Evolutionary conservation across 2,329 filamentous ascomycete genomes (phyloP), one percentile per base, ranked within the genome.

Genomic region (Biscogniauxia mediterranea): DNA sequence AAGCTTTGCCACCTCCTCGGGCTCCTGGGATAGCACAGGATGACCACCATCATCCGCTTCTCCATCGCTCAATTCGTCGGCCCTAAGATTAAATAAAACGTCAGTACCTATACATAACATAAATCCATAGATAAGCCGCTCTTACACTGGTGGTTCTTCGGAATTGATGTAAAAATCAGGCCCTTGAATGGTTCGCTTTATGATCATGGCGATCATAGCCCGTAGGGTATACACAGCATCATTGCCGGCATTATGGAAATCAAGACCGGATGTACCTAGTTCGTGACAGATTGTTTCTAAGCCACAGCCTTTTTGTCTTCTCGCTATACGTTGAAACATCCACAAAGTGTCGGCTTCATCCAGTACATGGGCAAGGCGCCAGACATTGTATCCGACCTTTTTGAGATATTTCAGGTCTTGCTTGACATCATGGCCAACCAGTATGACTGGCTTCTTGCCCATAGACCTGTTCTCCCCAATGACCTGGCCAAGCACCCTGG

Each of bases 231-330:
- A 95, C 1, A 87, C 83, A 0, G 93, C 92, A 72, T 97, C 93
- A 66, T 97, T 97, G 1, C 93, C 88, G 0, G 89, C 93, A 70
- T 96, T 96, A 75, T 97, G 93, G n/a, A 94, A 79, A 67, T 90
- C 81, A 74, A 80, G 84, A 51, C 81, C 84, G 0, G 77, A 69
- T 8, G 96, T 84, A 2, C 83, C 84, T 26, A 97, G 79, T 5
- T 89, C 82, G 5, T 75, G 70, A 23, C 97, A 82, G 15, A 96
- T 80, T 5, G 68, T 77, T 0, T 77, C 78, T 1, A 98, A 81
- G 1, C 83, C 83, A 15, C 83, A 81, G 3, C 80, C 73, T 2
- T 89, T 78, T 0, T 71, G 68, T 21, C 84, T 81, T 15, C 81
- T 79, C 32, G 81, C 81, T 70, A 89, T 83, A 15, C 85, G 83